Evolutionary conservation across 1,284 basidiomycete genomes (phyloP), one percentile per base, ranked within the genome.

Genomic region (Apiotrichum sp.): DNA sequence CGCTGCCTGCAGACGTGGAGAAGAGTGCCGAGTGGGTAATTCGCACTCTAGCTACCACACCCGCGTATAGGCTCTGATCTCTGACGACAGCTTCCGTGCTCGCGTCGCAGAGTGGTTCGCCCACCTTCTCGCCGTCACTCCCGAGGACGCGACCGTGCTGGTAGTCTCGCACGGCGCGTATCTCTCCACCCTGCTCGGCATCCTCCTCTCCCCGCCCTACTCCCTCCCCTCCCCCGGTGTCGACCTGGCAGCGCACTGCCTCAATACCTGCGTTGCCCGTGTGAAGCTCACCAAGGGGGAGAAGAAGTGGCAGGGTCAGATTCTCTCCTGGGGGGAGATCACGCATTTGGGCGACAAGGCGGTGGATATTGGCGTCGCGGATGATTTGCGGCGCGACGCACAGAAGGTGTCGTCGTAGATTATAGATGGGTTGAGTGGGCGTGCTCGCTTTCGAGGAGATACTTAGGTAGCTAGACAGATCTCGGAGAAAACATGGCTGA

Each of bases 271-370:
- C 41, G 45, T 70, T 5, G 70, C 67, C 65, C 52, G 58, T 6
- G 62, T 73, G 1, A 29, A 3, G 74, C 83, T 68, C 69, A 93
- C 90, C 29, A 50, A 56, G 3, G 49, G 56, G 3, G 50, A 58
- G 35, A 58, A 58, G 44, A 36, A 55, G 34, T 66, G 62, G 63
- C 39, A 33, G 1, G 69, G 69, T 11, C 50, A 45, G 16, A 54
- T 71, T 4, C 45, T 59, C 16, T 51, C 48, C 32, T 71, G 66
- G 65, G 66, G 55, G 6, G 65, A 71, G 49, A 58, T 63, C 9
- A 52, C 53, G 33, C 69, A 71, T 52, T 52, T 69, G 34, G 57
- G 40, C 10, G 50, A 36, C 7, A 9, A 22, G n/a, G 50, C 41
- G 5, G n/a, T 32, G 34, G 32, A 40, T 14, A n/a, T 59, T 8